Evolutionary conservation across 371 early-diverging fungal species (phyloP).

Genomic region (Mortierella sp.): DNA sequence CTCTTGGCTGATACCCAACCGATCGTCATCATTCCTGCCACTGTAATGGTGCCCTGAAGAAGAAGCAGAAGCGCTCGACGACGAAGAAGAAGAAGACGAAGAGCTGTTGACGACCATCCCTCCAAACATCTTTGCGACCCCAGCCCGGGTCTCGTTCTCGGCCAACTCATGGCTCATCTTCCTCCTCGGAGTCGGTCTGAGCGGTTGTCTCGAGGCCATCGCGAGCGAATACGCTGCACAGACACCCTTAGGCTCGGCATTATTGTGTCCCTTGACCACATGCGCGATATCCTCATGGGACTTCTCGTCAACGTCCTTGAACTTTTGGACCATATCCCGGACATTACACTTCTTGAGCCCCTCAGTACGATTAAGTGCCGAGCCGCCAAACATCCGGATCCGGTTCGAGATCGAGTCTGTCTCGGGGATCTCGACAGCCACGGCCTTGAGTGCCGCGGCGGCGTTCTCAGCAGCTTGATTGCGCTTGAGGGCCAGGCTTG

Average conservation of each 20-base stretch:
- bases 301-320: constrained; percentile 35
- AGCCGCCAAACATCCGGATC: constrained; percentile 55
- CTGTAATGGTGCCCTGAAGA: background rate
- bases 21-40: constrained; percentile 9
- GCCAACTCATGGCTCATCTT: constrained; percentile 53
- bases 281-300: constrained; percentile 42
- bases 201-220: constrained; percentile 28
- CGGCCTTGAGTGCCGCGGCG: constrained; percentile 28
- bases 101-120: constrained; percentile 19
- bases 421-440: constrained; percentile 43
- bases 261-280: constrained; percentile 32
- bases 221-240: constrained; percentile 39
- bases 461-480: constrained; percentile 43
- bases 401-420: constrained; percentile 48
- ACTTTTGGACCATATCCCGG: constrained; percentile 44
- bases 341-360: constrained; percentile 25
- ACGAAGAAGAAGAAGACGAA: background rate
- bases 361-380: background rate
- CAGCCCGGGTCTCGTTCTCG: constrained; percentile 31
- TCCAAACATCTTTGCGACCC: constrained; percentile 14
- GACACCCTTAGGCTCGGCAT: constrained; percentile 30
- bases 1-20: constrained; percentile 39
- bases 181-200: constrained; percentile 25
- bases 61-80: no score
- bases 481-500: constrained; percentile 42